Evolutionary conservation across 2,329 filamentous ascomycete genomes (phyloP).

Genomic region (Cryphonectria nitschkei): DNA sequence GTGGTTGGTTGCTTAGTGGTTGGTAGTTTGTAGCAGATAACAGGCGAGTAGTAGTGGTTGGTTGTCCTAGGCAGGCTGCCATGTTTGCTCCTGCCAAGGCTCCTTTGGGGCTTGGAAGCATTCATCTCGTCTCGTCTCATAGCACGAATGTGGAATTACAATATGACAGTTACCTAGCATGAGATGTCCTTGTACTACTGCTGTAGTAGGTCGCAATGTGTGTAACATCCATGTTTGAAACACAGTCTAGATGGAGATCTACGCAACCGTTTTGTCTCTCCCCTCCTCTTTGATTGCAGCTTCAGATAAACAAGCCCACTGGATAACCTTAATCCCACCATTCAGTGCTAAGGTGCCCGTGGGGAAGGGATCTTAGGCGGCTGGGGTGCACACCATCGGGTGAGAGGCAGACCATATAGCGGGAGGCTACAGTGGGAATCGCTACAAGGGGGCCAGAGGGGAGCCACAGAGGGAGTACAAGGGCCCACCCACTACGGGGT

Average conservation of each 20-base stretch:
- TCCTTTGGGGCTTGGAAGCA: background rate
- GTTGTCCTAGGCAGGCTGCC: no score
- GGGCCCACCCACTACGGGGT: background rate
- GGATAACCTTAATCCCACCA: constrained; percentile 4
- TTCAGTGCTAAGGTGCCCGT: background rate
- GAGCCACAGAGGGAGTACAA: background rate
- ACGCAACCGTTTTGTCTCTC: background rate
- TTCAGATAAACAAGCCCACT: background rate
- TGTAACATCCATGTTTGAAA: background rate
- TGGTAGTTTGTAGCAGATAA: background rate
- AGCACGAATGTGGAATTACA: background rate
- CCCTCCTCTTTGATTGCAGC: background rate
- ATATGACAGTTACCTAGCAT: background rate
- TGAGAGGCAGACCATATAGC: background rate
- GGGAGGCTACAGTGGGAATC: background rate
- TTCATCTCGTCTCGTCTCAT: background rate
- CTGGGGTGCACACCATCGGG: background rate
- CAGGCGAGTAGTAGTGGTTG: background rate
- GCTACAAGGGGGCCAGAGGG: background rate
- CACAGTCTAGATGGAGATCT: background rate
- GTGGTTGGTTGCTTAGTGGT: background rate
- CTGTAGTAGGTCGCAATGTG: background rate
- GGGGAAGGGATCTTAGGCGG: background rate
- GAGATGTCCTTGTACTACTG: background rate
- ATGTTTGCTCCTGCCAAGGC: background rate